These are phyloP conservation scores for Racocetra persica DNA, from an alignment of 371 early-diverging fungal genomes.

Conservation along the genomic window DNA sequence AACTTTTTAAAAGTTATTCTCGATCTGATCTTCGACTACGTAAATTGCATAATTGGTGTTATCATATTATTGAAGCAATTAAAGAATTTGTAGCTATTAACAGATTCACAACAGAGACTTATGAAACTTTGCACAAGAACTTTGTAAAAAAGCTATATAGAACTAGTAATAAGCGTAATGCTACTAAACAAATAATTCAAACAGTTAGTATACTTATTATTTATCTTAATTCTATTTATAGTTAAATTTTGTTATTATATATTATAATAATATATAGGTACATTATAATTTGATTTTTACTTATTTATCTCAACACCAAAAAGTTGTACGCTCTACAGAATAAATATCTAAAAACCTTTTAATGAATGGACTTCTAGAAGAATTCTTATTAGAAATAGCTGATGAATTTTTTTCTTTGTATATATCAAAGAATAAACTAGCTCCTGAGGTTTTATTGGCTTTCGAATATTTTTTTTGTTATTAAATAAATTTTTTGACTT, in stretches of 20 bases:
- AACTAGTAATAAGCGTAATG: neutral
- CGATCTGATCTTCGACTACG: neutral
- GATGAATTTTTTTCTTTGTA: neutral
- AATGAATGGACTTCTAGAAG: neutral
- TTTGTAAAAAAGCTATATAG: constrained; percentile 10
- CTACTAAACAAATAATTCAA: neutral
- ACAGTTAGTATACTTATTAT: constrained; percentile 20
- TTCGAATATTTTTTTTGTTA: neutral
- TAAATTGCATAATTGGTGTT: constrained; percentile 20
- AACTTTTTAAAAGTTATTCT: neutral
- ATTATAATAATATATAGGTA: neutral
- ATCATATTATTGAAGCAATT: neutral
- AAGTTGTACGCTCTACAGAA: neutral
- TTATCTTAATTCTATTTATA: neutral
- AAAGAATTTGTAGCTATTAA: constrained; percentile 15
- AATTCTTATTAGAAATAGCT: neutral
- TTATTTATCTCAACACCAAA: neutral
- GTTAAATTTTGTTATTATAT: neutral
- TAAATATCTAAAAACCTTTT: neutral
- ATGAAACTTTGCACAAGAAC: neutral
- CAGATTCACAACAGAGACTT: neutral
- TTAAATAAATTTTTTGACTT: constrained; percentile 12
- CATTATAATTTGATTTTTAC: neutral
- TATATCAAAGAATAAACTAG: neutral
- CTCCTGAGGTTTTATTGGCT: neutral